Evolutionary conservation across 169 alveolate species (phyloP), one percentile per base, ranked within the genome.

Genomic region (Cryptosporidium ubiquitum): DNA sequence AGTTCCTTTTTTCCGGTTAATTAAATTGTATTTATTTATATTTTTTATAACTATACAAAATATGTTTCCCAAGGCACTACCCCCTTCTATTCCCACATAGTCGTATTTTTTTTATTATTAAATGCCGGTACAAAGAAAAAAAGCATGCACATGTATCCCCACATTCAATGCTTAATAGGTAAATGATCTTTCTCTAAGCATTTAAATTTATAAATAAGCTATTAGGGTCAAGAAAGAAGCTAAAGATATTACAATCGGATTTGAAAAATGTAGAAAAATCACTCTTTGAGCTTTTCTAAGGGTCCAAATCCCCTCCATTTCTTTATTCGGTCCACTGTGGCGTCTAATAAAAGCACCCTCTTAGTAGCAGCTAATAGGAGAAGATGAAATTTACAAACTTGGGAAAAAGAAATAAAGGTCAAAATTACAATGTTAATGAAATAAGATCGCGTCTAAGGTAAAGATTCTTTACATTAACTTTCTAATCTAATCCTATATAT

Each of bases 101-200:
- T 18, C 71, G 51, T n/a, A 64, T 64, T 64, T 64, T 37, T 64
- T 37, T 12, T 47, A 14, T 14, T 47, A 1, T 12, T 44, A 10
- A 64, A 64, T 33, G 49, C 71, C 71, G 71, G 71, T 64, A 64
- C 31, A 26, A n/a, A 31, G 7, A 49, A 51, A 70, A 70, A 49
- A 37, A 29, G n/a, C 84, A 49, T 70, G 84, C 51, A 6, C 84
- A 44, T 51, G 84, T 2, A 4, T 52, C 69, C 68, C 68, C 84
- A 68, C 79, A 68, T 3, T 66, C 2, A 12, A 16, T 14, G 16
- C 16, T 47, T 14, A 47, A 47, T 47, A 18, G 3, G 6, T 47
- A 14, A 47, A 47, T 2, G n/a, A 47, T 14, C 5, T 0, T 0
- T 14, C 23, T 47, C 23, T 5, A 37, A 37, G 2, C 3, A 47